phyloP scores from a whole-genome alignment of 345 rosid genomes.

The Hirschfeldia incana region DNA sequence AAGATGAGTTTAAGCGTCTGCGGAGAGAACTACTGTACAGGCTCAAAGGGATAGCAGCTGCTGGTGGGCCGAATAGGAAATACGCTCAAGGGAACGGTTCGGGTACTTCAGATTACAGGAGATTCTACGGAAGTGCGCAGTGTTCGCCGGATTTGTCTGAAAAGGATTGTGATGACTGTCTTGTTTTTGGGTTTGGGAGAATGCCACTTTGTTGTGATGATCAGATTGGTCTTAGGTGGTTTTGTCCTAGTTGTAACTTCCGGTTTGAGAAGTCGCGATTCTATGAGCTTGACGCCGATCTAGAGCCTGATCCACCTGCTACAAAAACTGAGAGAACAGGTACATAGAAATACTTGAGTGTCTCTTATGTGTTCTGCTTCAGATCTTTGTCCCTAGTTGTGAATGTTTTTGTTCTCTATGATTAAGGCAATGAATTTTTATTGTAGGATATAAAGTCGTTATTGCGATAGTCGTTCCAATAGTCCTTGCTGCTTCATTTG shows the following conservation, averaged over 20 bases:
- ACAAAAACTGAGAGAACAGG: not conserved
- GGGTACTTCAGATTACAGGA: not conserved
- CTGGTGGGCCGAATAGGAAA: slow-evolving; percentile 41
- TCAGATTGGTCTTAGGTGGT: slow-evolving; percentile 34
- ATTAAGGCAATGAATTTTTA: not conserved
- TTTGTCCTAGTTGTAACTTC: slow-evolving; percentile 49
- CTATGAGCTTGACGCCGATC: slow-evolving; percentile 21
- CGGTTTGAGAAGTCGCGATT: slow-evolving; percentile 42
- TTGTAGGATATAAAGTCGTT: slow-evolving; percentile 18
- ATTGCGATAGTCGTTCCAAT: slow-evolving; percentile 27
- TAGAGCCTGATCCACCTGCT: slow-evolving; percentile 29
- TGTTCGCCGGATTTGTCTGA: slow-evolving; percentile 51
- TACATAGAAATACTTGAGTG: not conserved
- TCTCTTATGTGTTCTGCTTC: not conserved
- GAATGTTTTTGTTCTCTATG: slow-evolving; percentile 3
- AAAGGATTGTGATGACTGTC: slow-evolving; percentile 39
- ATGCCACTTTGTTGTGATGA: slow-evolving; percentile 31
- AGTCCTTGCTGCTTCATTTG: slow-evolving; percentile 17
- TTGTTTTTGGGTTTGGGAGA: not conserved
- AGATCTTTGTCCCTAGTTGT: not conserved
- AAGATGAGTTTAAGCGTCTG: slow-evolving; percentile 20
- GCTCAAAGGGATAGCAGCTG: slow-evolving; percentile 33
- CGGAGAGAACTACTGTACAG: slow-evolving; percentile 28
- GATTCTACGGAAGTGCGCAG: slow-evolving; percentile 44
- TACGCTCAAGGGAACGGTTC: slow-evolving; percentile 45